Evolutionary conservation across 345 rosid species (phyloP), one percentile per base, ranked within the genome.

Genomic region (Acer campestre): DNA sequence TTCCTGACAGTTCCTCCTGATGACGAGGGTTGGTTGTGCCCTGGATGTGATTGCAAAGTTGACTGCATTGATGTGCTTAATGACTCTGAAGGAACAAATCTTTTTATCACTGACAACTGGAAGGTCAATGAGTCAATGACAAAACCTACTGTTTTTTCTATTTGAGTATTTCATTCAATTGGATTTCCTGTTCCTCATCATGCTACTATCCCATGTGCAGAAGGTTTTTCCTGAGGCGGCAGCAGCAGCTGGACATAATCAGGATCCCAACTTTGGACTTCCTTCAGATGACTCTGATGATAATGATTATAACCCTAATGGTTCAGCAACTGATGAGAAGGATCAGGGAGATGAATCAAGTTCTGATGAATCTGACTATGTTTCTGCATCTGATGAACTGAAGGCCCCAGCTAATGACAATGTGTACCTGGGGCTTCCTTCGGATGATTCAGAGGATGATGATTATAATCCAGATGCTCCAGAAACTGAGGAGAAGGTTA

Each of bases 11-110:
- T 96, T 87, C 99, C 99, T 67, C 97, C 98, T 0, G 99, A 79
- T 79, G 98, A 92, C 64, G 95, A 94, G 85, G 88, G 93, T 84
- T 96, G 99, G 99, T 83, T 94, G 80, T 96, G 99, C 84, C 98
- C 98, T 18, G 95, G 87, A 74, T 96, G 99, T 74, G 90, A 89
- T 83, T 96, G 99, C 90, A 96, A 91, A 86, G 86, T 85, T 78
- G 90, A 90, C 82, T 88, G 94, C 83, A 83, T 91, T n/a, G 92
- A 83, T 71, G 68, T 91, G 84, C 89, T 96, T 66, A 96, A 96
- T 84, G 89, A 89, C 25, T 90, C 90, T 55, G 90, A 82, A 80
- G 98, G 93, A 82, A 89, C 97, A 73, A 85, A 85, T 66, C 80
- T 91, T 71, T 84, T 87, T 49, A 73, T 96, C 76, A 80, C 76